A percentile compares a stretch with the other conserved stretches of the same genome.
Conservation (phyloP, 2,329 filamentous ascomycete species). For the Hirsutella thompsonii region DNA sequence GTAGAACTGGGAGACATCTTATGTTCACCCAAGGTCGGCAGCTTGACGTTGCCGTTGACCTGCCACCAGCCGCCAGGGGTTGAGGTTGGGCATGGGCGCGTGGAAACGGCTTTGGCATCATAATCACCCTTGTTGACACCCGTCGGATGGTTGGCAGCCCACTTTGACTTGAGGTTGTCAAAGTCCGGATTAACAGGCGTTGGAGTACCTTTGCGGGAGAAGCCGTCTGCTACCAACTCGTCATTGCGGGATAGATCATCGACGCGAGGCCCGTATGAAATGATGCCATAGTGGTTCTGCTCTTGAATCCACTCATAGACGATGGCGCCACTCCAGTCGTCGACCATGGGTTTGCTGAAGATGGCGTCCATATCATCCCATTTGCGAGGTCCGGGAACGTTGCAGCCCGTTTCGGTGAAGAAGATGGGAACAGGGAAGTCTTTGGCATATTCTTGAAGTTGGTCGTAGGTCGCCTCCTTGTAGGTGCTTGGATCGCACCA, state of each 20-base stretch:
- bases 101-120: conserved; percentile 43
- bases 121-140: conserved; percentile 57
- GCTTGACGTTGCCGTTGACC: conserved; percentile 53
- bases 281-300: conserved; percentile 68
- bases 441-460: conserved; percentile 52
- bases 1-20: conserved; percentile 7
- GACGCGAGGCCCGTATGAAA: conserved; percentile 57
- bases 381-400: conserved; percentile 43
- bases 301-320: conserved; percentile 89
- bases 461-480: conserved; percentile 52
- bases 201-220: conserved; percentile 57
- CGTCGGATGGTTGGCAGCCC: conserved; percentile 58
- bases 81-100: conserved; percentile 56
- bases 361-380: conserved; percentile 67
- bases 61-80: conserved; percentile 69
- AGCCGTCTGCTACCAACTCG: conserved; percentile 50
- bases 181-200: conserved; percentile 67
- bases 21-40: conserved; percentile 54
- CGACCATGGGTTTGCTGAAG: conserved; percentile 60
- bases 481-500: conserved; percentile 56
- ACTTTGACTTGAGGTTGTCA: conserved; percentile 60
- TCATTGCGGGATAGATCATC: conserved; percentile 37
- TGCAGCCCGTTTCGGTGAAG: conserved; percentile 84
- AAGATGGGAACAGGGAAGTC: conserved; percentile 75
- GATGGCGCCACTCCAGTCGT: conserved; percentile 62